A percentile compares a stretch with the other conserved stretches of the same genome.
phyloP scores from a whole-genome alignment of 2,329 filamentous ascomycete species.

The Claviceps citrina region DNA sequence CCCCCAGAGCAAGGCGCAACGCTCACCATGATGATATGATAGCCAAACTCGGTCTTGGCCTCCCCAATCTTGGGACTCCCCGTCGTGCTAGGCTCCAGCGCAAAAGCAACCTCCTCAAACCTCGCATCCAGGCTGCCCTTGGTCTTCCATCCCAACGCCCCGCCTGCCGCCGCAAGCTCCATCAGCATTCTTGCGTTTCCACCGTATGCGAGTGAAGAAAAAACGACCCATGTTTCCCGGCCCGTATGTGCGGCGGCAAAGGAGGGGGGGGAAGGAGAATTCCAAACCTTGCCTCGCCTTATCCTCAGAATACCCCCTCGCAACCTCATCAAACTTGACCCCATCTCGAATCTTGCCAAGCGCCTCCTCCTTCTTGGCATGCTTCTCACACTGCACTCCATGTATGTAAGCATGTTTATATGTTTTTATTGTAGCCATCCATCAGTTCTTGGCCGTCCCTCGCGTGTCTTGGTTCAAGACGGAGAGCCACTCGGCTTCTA shows the following conservation, averaged over 20 bases:
- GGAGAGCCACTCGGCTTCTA: too few species aligned
- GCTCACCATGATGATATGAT: constrained; percentile 65
- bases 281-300: constrained; percentile 50
- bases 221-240: too few species aligned
- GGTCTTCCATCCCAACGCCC: constrained; percentile 57
- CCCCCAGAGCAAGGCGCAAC: neutral
- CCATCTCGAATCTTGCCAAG: constrained; percentile 51
- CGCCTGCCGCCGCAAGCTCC: constrained; percentile 32
- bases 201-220: too few species aligned
- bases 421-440: too few species aligned
- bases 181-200: too few species aligned
- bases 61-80: constrained; percentile 50
- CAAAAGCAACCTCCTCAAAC: constrained; percentile 60
- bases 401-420: neutral
- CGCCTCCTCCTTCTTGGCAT: constrained; percentile 63
- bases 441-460: too few species aligned
- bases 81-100: constrained; percentile 50
- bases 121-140: constrained; percentile 50
- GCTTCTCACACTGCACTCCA: constrained; percentile 48
- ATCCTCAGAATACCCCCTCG: constrained; percentile 58
- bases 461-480: too few species aligned
- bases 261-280: neutral
- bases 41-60: constrained; percentile 60
- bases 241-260: too few species aligned
- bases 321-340: constrained; percentile 60